Evolutionary conservation across 1,139 yeast genomes (phyloP).

Genomic region (Debaryomyces fabryi): DNA sequence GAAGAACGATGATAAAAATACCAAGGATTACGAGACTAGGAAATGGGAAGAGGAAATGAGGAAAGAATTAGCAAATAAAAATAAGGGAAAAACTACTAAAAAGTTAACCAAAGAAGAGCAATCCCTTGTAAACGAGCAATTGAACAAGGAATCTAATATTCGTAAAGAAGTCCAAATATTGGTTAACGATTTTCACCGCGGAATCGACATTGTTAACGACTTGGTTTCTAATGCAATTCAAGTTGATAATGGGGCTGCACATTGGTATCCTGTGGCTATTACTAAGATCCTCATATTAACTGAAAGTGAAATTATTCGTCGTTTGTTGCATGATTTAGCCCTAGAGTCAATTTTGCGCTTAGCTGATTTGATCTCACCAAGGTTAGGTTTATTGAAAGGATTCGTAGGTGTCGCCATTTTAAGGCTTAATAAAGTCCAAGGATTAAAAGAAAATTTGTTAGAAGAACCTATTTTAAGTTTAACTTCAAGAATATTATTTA

Average conservation of each 20-base stretch:
- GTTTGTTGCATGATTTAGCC: constrained; percentile 43
- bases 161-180: constrained; percentile 48
- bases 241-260: constrained; percentile 67
- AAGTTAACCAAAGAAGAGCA: constrained; percentile 81
- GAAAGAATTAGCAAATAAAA: constrained; percentile 67
- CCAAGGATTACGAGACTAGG: constrained; percentile 80
- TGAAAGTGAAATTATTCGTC: constrained; percentile 33
- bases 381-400: constrained; percentile 53
- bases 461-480: constrained; percentile 58
- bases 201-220: constrained; percentile 55
- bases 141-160: constrained; percentile 59
- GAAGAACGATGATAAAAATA: constrained; percentile 55
- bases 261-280: constrained; percentile 75
- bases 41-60: constrained; percentile 90
- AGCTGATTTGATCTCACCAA: constrained; percentile 44
- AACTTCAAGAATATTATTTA: constrained; percentile 68
- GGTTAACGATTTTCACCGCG: constrained; percentile 46
- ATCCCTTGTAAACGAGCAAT: constrained; percentile 57
- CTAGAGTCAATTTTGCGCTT: constrained; percentile 45
- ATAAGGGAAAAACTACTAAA: constrained; percentile 35
- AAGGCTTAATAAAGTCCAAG: constrained; percentile 48
- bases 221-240: constrained; percentile 51
- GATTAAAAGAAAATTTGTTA: constrained; percentile 43
- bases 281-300: constrained; percentile 46
- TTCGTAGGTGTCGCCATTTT: constrained; percentile 71